Conservation (phyloP, 805 yeast species). For the Yamadazyma ubonensis region DNA sequence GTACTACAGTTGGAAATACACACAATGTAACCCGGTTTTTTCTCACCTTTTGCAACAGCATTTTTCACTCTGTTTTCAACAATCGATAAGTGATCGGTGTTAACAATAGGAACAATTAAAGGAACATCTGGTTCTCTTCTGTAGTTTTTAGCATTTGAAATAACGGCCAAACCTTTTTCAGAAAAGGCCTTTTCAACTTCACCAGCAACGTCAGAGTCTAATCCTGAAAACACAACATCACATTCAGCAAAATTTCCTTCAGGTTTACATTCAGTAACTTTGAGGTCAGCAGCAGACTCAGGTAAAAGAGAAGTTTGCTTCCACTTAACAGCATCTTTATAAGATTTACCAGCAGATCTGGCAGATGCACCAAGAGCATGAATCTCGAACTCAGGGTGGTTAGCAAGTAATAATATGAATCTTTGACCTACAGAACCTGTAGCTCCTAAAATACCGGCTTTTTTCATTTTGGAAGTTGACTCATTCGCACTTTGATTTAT, state of each 20-base stretch:
- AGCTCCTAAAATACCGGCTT: constrained; percentile 93
- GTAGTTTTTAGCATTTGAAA: constrained; percentile 95
- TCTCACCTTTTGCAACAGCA: constrained; percentile 56
- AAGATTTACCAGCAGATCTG: constrained; percentile 89
- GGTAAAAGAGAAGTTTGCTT: constrained; percentile 88
- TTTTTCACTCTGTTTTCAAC: constrained; percentile 56
- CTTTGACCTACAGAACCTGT: constrained; percentile 98
- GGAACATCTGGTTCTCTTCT: constrained; percentile 88
- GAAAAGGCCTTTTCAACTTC: constrained; percentile 83
- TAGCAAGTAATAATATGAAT: constrained; percentile 76
- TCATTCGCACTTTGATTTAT: too few species aligned
- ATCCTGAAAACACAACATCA: constrained; percentile 91
- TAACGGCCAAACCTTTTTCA: constrained; percentile 76
- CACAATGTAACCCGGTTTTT: constrained; percentile 71
- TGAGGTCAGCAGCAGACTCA: constrained; percentile 54
- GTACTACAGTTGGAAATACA: constrained; percentile 99
- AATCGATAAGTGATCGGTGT: constrained; percentile 83
- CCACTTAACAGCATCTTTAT: constrained; percentile 88
- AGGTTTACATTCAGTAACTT: constrained; percentile 75
- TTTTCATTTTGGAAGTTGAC: constrained; percentile 17
- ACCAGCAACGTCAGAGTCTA: constrained; percentile 93
- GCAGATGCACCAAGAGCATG: constrained; percentile 87
- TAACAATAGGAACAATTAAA: constrained; percentile 90
- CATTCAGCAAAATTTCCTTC: constrained; percentile 76
- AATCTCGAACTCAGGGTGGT: constrained; percentile 89